These are phyloP conservation scores for Punica granatum DNA, from an alignment of 345 rosid genomes.

Conservation along the genomic window DNA sequence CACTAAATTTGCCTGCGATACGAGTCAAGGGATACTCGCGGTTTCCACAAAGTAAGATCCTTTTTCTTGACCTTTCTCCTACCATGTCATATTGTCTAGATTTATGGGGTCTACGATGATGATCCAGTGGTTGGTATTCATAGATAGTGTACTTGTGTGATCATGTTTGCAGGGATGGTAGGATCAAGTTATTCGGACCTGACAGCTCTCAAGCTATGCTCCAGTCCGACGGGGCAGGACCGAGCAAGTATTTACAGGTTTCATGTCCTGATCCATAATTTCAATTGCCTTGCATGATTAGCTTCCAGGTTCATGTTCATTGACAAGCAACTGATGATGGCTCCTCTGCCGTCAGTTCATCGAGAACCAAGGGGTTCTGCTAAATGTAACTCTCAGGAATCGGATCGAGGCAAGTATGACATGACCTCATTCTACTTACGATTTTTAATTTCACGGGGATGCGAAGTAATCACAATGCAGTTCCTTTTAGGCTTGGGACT, in stretches of 20 bases:
- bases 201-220: slow-evolving; percentile 63
- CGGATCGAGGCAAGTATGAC: slow-evolving; percentile 65
- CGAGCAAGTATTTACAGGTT: slow-evolving; percentile 78
- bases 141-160: neutral
- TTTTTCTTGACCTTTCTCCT: neutral
- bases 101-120: neutral
- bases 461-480: neutral
- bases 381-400: slow-evolving; percentile 61
- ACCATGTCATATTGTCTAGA: neutral
- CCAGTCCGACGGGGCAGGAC: slow-evolving; percentile 46
- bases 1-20: slow-evolving; percentile 58
- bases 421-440: neutral
- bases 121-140: neutral
- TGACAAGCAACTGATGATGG: neutral
- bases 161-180: slow-evolving; percentile 56
- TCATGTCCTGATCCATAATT: slow-evolving; percentile 2
- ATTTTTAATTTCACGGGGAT: neutral
- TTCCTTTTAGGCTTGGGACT: slow-evolving; percentile 66
- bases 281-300: neutral
- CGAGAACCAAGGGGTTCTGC: slow-evolving; percentile 62
- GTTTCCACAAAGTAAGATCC: slow-evolving; percentile 53
- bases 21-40: slow-evolving; percentile 64
- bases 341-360: slow-evolving; percentile 40
- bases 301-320: neutral
- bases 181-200: slow-evolving; percentile 72